phyloP scores from a whole-genome alignment of 495 filamentous ascomycete species.

The Trichocladium uniseriatum region DNA sequence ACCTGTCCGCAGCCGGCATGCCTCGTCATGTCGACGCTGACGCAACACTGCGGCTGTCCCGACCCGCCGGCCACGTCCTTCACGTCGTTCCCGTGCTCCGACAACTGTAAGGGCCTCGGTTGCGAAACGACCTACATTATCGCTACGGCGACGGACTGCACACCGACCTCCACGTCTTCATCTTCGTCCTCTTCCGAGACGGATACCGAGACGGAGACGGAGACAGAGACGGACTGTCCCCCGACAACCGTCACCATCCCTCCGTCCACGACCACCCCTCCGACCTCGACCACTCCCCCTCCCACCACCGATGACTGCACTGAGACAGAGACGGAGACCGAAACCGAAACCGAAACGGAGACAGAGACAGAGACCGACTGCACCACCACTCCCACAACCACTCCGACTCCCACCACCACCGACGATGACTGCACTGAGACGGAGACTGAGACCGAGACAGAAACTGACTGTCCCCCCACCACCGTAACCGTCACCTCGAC shows the following conservation, averaged over 20 bases:
- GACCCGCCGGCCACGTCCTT: not conserved
- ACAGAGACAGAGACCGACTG: not conserved
- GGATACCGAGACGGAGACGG: not conserved
- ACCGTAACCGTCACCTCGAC: not conserved
- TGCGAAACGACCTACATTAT: slow-evolving; percentile 14
- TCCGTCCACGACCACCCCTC: not conserved
- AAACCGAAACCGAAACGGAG: not conserved
- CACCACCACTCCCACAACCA: not conserved
- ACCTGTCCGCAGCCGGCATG: slow-evolving; percentile 11
- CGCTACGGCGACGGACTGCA: slow-evolving; percentile 5
- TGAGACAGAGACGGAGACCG: not conserved
- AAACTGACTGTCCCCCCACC: not conserved
- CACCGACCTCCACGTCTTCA: not conserved
- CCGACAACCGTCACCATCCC: not conserved
- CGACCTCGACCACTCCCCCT: not conserved
- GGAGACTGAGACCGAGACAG: not conserved
- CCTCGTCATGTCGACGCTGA: slow-evolving; percentile 5
- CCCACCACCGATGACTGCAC: not conserved
- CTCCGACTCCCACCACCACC: not conserved
- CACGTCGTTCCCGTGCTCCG: slow-evolving; percentile 16
- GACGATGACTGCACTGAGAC: not conserved
- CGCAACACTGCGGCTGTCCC: slow-evolving; percentile 11
- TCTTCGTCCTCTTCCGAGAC: not conserved
- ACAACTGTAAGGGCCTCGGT: slow-evolving; percentile 14
- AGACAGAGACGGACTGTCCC: not conserved